Evolutionary conservation across 129 eudicot species (phyloP), one percentile per base, ranked within the genome.

Genomic region (Tagetes erecta): DNA sequence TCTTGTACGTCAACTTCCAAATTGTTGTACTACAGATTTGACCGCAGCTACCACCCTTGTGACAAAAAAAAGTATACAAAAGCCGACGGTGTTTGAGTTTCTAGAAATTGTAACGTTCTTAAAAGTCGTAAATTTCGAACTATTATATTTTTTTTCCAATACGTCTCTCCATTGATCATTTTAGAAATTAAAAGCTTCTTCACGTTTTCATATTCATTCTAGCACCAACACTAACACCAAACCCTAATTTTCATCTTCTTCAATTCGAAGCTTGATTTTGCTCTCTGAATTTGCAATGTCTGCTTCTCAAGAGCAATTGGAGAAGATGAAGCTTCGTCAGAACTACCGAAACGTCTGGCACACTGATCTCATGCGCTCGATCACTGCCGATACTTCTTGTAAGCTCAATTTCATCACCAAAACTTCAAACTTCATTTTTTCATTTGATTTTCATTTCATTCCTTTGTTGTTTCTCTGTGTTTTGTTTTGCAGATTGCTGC

Each of bases 281-380:
- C 41, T 11, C 44, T 68, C 39, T 42, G 47, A 42, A 42, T 42
- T 10, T 6, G 34, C 34, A 36, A 77, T 77, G 80, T 72, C 80
- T 56, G 52, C 78, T 14, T 53, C 76, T 49, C 74, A 74, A 36
- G 84, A 42, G 77, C 36, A 86, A 0, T 5, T 83, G 35, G 81
- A 80, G 60, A 74, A 83, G 81, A 80, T 86, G 91, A 74, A 74
- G 73, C 66, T 38, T 31, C 87, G 87, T 30, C 83, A 80, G 55
- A 52, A 7, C 72, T 83, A 80, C 77, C 74, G 76, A 41, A 86
- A 86, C 68, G 71, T 82, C 0, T 83, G 91, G 87, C 81, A 77
- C 44, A 72, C 81, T 37, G 82, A 86, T 73, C 91, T 83, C 74
- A 76, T 75, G 78, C 44, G 45, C 7, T 55, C 91, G 38, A 47